Conservation (phyloP, 306 rosid genomes). For the Cicer bijugum region DNA sequence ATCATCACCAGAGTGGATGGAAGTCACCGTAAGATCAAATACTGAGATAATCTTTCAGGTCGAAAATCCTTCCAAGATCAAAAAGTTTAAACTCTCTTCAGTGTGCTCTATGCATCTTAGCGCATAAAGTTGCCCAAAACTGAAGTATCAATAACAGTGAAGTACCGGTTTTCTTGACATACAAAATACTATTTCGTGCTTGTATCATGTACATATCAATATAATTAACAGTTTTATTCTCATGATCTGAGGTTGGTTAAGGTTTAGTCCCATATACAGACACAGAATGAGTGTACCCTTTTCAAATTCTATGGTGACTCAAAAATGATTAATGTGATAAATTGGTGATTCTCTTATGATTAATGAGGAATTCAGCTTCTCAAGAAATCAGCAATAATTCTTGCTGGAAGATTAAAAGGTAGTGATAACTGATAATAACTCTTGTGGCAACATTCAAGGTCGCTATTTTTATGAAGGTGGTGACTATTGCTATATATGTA, state of each 20-base stretch:
- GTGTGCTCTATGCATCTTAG: slow-evolving; percentile 71
- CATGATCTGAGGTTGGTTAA: neutral
- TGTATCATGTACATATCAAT: slow-evolving; percentile 19
- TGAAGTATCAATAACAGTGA: neutral
- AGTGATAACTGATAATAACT: neutral
- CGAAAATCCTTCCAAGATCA: slow-evolving; percentile 56
- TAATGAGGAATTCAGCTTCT: slow-evolving; percentile 6
- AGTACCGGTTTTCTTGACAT: slow-evolving; percentile 7
- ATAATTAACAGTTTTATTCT: slow-evolving; percentile 12
- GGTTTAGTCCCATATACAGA: neutral
- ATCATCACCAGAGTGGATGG: slow-evolving; percentile 70
- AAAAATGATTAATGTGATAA: neutral
- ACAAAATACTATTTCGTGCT: neutral
- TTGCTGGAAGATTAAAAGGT: neutral
- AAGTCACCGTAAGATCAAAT: slow-evolving; percentile 72
- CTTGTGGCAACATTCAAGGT: neutral
- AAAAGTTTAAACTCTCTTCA: slow-evolving; percentile 79
- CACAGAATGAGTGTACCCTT: neutral
- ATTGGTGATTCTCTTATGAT: neutral
- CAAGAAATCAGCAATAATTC: neutral
- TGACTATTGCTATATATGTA: too few relatives aligned
- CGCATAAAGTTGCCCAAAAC: slow-evolving; percentile 53
- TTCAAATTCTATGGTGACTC: neutral
- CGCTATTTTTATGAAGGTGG: too few relatives aligned
- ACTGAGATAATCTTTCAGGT: slow-evolving; percentile 83